phyloP scores from a whole-genome alignment of 2,329 filamentous ascomycete genomes.

The Talaromyces sp. region DNA sequence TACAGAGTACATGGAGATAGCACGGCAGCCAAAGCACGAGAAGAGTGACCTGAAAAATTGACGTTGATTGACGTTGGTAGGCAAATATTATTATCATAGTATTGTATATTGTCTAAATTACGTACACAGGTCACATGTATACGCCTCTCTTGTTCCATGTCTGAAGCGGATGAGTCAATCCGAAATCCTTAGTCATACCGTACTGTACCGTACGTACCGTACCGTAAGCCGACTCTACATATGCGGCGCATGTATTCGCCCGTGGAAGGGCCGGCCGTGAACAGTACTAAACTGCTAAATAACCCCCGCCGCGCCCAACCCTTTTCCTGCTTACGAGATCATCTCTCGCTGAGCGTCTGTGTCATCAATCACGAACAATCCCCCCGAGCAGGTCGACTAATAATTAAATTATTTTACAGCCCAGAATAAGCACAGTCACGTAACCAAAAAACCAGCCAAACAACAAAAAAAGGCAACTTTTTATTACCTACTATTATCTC shows the following conservation, averaged over 20 bases:
- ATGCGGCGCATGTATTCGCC: neutral
- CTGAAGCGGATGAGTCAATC: too few species aligned
- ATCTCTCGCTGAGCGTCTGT: constrained; percentile 10
- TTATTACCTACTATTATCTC: constrained; percentile 9
- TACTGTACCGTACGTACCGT: neutral
- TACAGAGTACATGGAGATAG: neutral
- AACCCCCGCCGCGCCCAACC: neutral
- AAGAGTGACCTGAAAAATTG: neutral
- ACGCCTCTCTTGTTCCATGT: too few species aligned
- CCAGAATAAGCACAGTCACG: neutral
- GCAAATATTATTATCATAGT: too few species aligned
- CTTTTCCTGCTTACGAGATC: constrained; percentile 32
- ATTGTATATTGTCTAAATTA: too few species aligned
- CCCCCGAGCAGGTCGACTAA: neutral
- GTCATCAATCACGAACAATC: neutral
- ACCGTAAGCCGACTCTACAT: neutral
- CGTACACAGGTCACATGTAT: too few species aligned
- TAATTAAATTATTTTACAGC: neutral
- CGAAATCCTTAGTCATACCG: neutral
- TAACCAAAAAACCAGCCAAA: neutral
- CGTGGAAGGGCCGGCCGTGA: neutral
- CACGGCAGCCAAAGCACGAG: neutral
- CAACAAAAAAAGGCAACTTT: constrained; percentile 16
- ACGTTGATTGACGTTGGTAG: too few species aligned
- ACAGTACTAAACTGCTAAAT: too few species aligned